Base-by-base conservation (phyloP, 352 stramenopile species). In the Phytopythium aichiense region DNA sequence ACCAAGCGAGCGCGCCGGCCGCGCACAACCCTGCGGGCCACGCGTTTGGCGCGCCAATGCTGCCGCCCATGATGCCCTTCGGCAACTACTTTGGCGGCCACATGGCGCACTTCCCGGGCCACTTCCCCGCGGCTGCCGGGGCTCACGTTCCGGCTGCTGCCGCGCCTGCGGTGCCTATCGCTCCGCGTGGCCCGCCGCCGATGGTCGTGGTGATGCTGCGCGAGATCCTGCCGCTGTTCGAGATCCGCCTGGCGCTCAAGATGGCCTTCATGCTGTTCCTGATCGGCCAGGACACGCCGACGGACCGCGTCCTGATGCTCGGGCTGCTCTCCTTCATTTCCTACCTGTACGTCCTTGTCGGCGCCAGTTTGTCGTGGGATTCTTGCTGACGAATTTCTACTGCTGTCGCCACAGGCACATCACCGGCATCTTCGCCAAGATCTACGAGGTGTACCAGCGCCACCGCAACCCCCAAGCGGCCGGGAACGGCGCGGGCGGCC, bases 241-340 rank as follows among this genome's bases (percentile, higher is more conserved):
- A 95, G 63, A 68, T 89, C 20, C 83, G 83, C 7, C 68, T 95
- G 46, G 82, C 83, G 23, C 67, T 95, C 52, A 95, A 95, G 65
- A 95, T 95, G 87, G 71, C 72, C 22, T 92, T 95, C 61, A 95
- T 95, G 87, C 73, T 95, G 35, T 92, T 93, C 64, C 91, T 95
- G 61, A 91, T 95, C 58, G 84, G 87, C 31, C 84, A 95, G 59
- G 87, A 95, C 60, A 90, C 83, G 12, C 87, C 87, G 4, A 75
- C 75, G 20, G 81, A 92, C 62, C 82, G 87, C 22, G 69, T 93
- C 35, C 68, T 92, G 23, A 76, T 95, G 67, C 83, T 95, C 12
- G 72, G 67, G 37, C 68, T 91, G 30, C 76, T 94, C 38, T 86
- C 84, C 15, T 78, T 89, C 63, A 76, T 87, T 56, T 87, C 82